Base-by-base conservation (phyloP, 2,329 filamentous ascomycete genomes). In the Tolypocladium pustulatum region DNA sequence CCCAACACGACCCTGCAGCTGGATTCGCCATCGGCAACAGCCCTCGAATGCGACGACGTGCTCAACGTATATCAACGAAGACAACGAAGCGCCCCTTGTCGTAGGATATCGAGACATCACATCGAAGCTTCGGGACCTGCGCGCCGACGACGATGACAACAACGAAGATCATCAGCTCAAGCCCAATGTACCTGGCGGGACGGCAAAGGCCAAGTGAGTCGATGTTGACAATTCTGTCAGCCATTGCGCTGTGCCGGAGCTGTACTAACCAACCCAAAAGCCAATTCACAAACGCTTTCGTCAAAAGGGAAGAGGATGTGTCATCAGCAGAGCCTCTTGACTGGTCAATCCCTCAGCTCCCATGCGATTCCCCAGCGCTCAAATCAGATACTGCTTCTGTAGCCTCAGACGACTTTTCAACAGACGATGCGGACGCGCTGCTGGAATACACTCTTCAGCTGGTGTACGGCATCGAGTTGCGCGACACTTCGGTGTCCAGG, bases 61-160 rank as follows among this genome's bases (percentile, higher is more conserved):
- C 34, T 75, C 71, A 17, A 74, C 72, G 0, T 73, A 72, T 61
- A 69, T 73, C 43, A 73, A 73, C 41, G 70, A 73, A 37, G 71
- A 73, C 9, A 69, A 71, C 40, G 70, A 73, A 3, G 62, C 63
- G 30, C 61, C 61, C 1, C 58, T 68, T 13, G 34, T 67, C 8
- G 65, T 66, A 12, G 68, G 64, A 9, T 69, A 67, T 46, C 64
- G 65, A 3, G 66, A 71, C 20, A 25, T 60, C 25, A 41, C 43
- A 3, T 27, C 37, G 17, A 60, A 59, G 55, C 38, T 58, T 8
- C 40, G 38, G 3, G 34, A 57, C 15, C 43, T 57, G 22, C 25
- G 27, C 34, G 38, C 54, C 15, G 46, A 30, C 22, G 6, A 46
- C 6, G 53, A 56, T 25, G 25, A 30, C 22, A 9, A 46, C 41